phyloP scores from a whole-genome alignment of 2,329 filamentous ascomycete species.

The Microsporum audouinii region DNA sequence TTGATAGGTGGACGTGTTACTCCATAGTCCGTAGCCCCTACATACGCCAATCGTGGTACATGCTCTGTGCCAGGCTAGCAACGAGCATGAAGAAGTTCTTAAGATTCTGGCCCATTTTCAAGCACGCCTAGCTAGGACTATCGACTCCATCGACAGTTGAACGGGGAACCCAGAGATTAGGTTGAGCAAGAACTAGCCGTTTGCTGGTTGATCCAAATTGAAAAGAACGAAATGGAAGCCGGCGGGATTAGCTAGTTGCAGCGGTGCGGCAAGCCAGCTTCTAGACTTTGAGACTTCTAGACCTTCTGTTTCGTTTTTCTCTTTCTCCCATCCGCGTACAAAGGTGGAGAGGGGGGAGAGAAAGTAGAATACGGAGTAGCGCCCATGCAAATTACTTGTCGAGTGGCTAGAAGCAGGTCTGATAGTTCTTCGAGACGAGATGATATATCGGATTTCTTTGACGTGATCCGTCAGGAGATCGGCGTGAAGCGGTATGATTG shows the following conservation, averaged over 20 bases:
- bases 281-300: neutral
- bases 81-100: neutral
- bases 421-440: neutral
- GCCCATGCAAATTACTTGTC: neutral
- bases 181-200: neutral
- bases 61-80: neutral
- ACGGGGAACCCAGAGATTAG: neutral
- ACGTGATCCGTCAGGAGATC: neutral
- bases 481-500: neutral
- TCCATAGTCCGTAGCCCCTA: neutral
- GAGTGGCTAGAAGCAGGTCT: neutral
- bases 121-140: neutral
- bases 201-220: neutral
- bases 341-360: neutral
- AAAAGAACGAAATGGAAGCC: neutral
- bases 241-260: neutral
- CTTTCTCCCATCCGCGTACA: neutral
- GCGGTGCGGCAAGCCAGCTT: neutral
- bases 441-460: constrained; percentile 4
- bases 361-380: neutral
- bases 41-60: neutral
- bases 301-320: neutral
- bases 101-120: neutral
- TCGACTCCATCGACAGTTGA: neutral
- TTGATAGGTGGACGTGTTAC: neutral